Evolutionary conservation across 768 basidiomycete genomes (phyloP).

Genomic region (Boletales sp.): DNA sequence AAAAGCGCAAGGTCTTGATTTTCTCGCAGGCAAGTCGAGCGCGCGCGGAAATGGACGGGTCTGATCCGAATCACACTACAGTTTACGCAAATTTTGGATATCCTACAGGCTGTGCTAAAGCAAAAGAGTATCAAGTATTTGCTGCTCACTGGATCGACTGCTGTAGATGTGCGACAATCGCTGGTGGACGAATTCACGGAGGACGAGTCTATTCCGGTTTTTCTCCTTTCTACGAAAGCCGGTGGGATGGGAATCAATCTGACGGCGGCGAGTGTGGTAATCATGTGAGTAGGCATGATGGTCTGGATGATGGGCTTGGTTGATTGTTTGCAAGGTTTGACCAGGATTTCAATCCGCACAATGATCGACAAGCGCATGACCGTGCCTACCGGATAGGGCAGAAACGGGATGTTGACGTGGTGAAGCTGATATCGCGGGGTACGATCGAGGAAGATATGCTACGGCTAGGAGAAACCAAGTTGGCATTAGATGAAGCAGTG

Average conservation of each 20-base stretch:
- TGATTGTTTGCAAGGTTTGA: constrained; percentile 65
- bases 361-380: constrained; percentile 97
- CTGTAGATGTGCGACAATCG: constrained; percentile 89
- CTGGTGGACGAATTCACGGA: constrained; percentile 92
- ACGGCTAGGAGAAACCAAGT: constrained; percentile 81
- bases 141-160: constrained; percentile 87
- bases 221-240: constrained; percentile 89
- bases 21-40: constrained; percentile 78
- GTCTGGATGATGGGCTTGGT: background rate
- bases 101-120: constrained; percentile 79
- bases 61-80: constrained; percentile 27
- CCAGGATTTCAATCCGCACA: constrained; percentile 97
- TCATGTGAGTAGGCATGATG: constrained; percentile 56
- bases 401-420: constrained; percentile 88
- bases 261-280: constrained; percentile 92
- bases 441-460: constrained; percentile 98
- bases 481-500: constrained; percentile 91
- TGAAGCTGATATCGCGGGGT: constrained; percentile 87
- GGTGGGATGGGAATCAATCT: constrained; percentile 97
- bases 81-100: constrained; percentile 97
- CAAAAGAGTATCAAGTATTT: constrained; percentile 70
- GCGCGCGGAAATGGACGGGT: background rate
- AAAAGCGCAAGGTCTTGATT: constrained; percentile 81
- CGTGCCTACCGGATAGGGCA: constrained; percentile 97
- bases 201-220: constrained; percentile 81